Evolutionary conservation across 768 basidiomycete species (phyloP), one percentile per base, ranked within the genome.

Genomic region (Agaricus subrufescens): DNA sequence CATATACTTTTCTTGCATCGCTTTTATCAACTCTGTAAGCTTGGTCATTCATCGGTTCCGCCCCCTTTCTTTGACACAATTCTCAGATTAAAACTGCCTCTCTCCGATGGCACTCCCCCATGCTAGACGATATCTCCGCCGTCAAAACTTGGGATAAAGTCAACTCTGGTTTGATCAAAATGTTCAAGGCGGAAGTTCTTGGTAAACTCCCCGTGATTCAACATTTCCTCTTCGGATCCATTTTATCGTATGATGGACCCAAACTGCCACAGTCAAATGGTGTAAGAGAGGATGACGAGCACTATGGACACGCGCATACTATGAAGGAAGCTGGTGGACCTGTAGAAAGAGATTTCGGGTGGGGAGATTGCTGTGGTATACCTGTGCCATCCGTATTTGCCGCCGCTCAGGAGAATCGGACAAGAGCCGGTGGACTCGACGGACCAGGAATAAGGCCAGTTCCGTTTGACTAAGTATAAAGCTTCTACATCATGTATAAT

Each of bases 141-240:
- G 94, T 92, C 3, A 93, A 90, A 70, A 87, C 90, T 9, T 98
- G 96, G 96, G 90, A 92, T 64, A 98, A 97, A 69, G 93, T 98
- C 61, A 98, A 98, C 69, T 71, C 78, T 4, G 96, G 96, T 3
- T 97, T 99, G 93, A 79, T 91, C 71, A 99, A 98, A 70, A 98
- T 99, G 96, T 98, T 95, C 73, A 78, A 79, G 44, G 95, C 93
- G 38, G 95, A 99, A 69, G 96, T 99, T 0, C 78, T 98, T 10
- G 89, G 87, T 57, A 98, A 98, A 65, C 85, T 98, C 2, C 96
- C 97, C 1, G 94, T 99, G 54, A 83, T 92, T 38, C 96, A 98
- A 70, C 97, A 99, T 71, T 95, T 98, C 69, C 76, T 95, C 45
- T 98, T 98, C 62, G 96, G 97, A 2, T 85, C 85, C 1, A 74